Evolutionary conservation across 257 asterid species (phyloP).

Genomic region (Rehmannia glutinosa): DNA sequence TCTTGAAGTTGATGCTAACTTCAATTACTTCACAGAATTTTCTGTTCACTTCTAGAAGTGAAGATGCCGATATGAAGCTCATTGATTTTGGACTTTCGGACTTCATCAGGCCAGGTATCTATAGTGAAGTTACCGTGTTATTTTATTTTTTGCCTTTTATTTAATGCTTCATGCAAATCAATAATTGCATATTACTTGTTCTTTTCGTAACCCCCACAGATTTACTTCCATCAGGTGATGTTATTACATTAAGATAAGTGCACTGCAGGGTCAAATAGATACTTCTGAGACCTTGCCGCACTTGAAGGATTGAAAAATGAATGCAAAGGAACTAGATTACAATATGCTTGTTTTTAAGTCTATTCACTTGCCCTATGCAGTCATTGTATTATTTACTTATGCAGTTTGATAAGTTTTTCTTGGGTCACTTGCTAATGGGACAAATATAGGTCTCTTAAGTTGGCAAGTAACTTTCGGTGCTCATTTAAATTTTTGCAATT

Average conservation of each 20-base stretch:
- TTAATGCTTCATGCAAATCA: background rate
- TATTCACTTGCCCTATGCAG: background rate
- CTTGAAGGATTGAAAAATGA: background rate
- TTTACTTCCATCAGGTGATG: background rate
- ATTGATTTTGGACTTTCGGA: slow-evolving; percentile 98
- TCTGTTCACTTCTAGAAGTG: slow-evolving; percentile 74
- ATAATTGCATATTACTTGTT: background rate
- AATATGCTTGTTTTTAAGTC: background rate
- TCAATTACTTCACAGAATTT: slow-evolving; percentile 55
- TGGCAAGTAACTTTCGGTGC: background rate
- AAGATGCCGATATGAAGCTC: slow-evolving; percentile 88
- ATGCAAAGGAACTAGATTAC: too few species aligned
- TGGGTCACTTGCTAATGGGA: background rate
- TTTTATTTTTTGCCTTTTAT: background rate
- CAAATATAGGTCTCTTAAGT: background rate
- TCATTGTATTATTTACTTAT: background rate
- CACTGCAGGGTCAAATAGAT: too few species aligned
- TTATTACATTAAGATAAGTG: too few species aligned
- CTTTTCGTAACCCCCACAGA: background rate
- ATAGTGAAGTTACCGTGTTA: background rate
- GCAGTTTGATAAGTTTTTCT: background rate
- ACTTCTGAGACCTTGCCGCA: background rate
- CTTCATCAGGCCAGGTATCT: slow-evolving; percentile 80
- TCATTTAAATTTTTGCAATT: background rate
- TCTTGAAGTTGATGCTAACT: slow-evolving; percentile 13